These are phyloP conservation scores for Boletus subparvulus DNA, from an alignment of 768 basidiomycete genomes.

Conservation along the genomic window DNA sequence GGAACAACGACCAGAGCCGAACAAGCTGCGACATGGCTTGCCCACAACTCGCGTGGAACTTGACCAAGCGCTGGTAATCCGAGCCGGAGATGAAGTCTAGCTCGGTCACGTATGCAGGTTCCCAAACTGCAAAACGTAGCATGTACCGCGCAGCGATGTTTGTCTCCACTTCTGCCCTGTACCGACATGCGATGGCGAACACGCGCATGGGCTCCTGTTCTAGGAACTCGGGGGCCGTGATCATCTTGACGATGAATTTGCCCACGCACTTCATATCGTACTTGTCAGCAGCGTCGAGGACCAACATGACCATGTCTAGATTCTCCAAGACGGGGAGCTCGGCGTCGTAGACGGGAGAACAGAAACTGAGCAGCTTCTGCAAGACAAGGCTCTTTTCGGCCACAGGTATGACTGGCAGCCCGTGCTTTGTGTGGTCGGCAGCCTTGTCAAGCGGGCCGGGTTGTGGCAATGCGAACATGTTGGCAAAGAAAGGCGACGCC, in stretches of 20 bases:
- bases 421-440: slow-evolving; percentile 33
- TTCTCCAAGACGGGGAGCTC: slow-evolving; percentile 34
- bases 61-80: slow-evolving; percentile 37
- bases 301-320: slow-evolving; percentile 41
- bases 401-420: slow-evolving; percentile 46
- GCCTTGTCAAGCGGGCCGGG: slow-evolving; percentile 31
- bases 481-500: slow-evolving; percentile 57
- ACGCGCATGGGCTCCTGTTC: slow-evolving; percentile 37
- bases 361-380: slow-evolving; percentile 43
- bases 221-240: slow-evolving; percentile 32
- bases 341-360: slow-evolving; percentile 47
- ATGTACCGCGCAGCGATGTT: slow-evolving; percentile 38
- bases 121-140: slow-evolving; percentile 36
- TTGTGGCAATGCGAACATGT: slow-evolving; percentile 54
- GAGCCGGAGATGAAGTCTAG: slow-evolving; percentile 39
- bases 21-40: slow-evolving; percentile 35
- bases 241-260: slow-evolving; percentile 33
- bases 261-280: slow-evolving; percentile 50
- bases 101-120: slow-evolving; percentile 34
- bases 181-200: slow-evolving; percentile 39
- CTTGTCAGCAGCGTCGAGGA: slow-evolving; percentile 47
- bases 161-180: slow-evolving; percentile 35
- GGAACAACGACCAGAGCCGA: slow-evolving; percentile 33
- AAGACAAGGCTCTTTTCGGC: slow-evolving; percentile 45
- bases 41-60: slow-evolving; percentile 35